A percentile compares a stretch with the other conserved stretches of the same genome.
These are phyloP conservation scores for Leccinellum rugosiceps DNA, from an alignment of 768 basidiomycete species.

Conservation along the genomic window DNA sequence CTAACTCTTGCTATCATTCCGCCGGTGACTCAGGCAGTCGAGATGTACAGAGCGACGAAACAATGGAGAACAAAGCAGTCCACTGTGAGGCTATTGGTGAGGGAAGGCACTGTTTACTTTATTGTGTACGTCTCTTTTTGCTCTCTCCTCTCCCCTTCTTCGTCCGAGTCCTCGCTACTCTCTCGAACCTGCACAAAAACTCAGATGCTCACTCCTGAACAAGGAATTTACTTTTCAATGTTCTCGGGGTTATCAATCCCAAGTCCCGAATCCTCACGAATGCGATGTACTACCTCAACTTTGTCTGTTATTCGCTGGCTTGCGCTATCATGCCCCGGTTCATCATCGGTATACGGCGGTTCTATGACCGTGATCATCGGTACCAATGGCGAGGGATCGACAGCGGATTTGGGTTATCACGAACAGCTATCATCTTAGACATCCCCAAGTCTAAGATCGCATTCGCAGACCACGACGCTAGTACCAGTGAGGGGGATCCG, in stretches of 20 bases:
- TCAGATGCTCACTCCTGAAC: neutral
- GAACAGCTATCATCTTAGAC: neutral
- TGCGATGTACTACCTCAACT: neutral
- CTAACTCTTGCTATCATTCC: neutral
- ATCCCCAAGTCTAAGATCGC: neutral
- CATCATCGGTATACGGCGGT: neutral
- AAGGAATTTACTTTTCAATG: neutral
- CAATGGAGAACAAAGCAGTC: conserved; percentile 2
- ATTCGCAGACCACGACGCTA: neutral
- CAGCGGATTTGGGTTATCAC: neutral
- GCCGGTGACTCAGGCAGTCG: neutral
- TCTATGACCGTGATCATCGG: neutral
- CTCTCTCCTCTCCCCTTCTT: neutral
- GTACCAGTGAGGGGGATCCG: neutral
- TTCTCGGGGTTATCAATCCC: neutral
- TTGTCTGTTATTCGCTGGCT: neutral
- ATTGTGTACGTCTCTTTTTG: neutral
- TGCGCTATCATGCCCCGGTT: neutral
- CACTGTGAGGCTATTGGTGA: neutral
- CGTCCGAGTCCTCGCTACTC: neutral
- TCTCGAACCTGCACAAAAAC: neutral
- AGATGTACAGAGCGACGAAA: conserved; percentile 6
- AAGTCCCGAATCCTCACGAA: neutral
- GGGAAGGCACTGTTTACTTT: neutral
- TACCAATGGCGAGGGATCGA: neutral